Percentiles rank a stretch among this genome's conserved stretches.
phyloP scores from a whole-genome alignment of 768 basidiomycete species.

The Termitomyces eurrhizus region DNA sequence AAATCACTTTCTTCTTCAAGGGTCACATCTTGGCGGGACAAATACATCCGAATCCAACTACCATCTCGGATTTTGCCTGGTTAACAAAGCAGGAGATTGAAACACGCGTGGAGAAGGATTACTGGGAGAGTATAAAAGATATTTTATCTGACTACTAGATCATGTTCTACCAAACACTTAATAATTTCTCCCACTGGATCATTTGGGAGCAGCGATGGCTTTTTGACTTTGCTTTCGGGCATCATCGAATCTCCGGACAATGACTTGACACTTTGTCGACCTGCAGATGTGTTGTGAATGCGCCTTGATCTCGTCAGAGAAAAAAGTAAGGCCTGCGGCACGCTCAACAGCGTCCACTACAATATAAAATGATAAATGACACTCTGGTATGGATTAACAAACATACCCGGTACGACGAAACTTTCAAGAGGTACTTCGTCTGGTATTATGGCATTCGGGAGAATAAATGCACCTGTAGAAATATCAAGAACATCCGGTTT shows the following conservation, averaged over 20 bases:
- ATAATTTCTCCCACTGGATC: constrained; percentile 17
- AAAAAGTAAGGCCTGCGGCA: constrained; percentile 83
- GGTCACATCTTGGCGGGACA: constrained; percentile 91
- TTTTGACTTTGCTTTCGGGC: constrained; percentile 66
- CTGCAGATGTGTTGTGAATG: constrained; percentile 84
- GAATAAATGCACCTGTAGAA: constrained; percentile 89
- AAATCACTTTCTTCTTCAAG: constrained; percentile 85
- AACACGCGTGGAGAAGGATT: constrained; percentile 57
- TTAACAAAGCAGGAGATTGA: constrained; percentile 89
- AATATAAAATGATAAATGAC: not conserved
- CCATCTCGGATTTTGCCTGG: constrained; percentile 83
- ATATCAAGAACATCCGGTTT: constrained; percentile 71
- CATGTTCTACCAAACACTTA: constrained; percentile 11
- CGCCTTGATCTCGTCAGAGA: constrained; percentile 75
- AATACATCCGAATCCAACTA: constrained; percentile 51
- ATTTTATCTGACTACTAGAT: constrained; percentile 69
- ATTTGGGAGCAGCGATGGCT: constrained; percentile 49
- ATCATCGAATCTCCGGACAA: constrained; percentile 90
- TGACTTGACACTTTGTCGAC: constrained; percentile 82
- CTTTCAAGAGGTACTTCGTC: constrained; percentile 76
- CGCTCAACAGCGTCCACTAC: constrained; percentile 90
- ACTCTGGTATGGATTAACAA: not conserved
- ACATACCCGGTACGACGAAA: constrained; percentile 79
- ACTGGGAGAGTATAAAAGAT: constrained; percentile 77
- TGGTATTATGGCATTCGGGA: constrained; percentile 91